A percentile compares a stretch with the other conserved stretches of the same genome.
phyloP scores from a whole-genome alignment of 352 stramenopile species.

The Globisporangium recalcitrans region DNA sequence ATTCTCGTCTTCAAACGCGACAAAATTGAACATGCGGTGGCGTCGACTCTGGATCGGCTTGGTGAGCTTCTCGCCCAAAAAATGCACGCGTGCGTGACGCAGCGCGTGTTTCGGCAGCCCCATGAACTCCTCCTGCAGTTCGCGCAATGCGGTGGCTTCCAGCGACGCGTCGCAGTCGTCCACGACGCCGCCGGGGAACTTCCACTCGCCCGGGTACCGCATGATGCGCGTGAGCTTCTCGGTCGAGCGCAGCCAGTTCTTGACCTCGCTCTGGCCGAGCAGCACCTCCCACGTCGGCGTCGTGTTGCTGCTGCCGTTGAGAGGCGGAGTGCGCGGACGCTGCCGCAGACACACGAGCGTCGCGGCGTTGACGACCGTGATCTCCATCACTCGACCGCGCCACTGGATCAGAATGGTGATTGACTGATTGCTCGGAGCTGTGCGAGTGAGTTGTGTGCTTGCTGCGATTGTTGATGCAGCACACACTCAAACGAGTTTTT shows the following conservation, averaged over 20 bases:
- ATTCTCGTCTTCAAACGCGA: constrained; percentile 59
- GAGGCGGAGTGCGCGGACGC: neutral
- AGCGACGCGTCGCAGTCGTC: constrained; percentile 36
- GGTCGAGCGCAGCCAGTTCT: constrained; percentile 61
- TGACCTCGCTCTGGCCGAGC: constrained; percentile 56
- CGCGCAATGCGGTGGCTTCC: constrained; percentile 33
- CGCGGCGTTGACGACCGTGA: constrained; percentile 17
- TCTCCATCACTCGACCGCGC: constrained; percentile 5
- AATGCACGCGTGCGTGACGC: constrained; percentile 22
- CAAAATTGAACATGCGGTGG: constrained; percentile 67
- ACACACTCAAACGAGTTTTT: too few species aligned
- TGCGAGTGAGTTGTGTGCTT: neutral
- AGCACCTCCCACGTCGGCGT: constrained; percentile 50
- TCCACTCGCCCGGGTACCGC: constrained; percentile 65
- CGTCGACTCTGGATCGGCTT: constrained; percentile 33
- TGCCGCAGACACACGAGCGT: constrained; percentile 24
- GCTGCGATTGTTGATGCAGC: neutral
- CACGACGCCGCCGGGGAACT: constrained; percentile 50
- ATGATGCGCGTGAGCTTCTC: constrained; percentile 37
- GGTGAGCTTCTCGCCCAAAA: constrained; percentile 42
- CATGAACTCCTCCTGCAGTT: constrained; percentile 57
- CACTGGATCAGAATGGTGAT: neutral
- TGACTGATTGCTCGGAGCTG: neutral
- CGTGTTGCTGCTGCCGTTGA: neutral
- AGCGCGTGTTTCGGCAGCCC: constrained; percentile 20